Conservation (phyloP, 768 basidiomycete genomes). For the Cytidiella melzeri region DNA sequence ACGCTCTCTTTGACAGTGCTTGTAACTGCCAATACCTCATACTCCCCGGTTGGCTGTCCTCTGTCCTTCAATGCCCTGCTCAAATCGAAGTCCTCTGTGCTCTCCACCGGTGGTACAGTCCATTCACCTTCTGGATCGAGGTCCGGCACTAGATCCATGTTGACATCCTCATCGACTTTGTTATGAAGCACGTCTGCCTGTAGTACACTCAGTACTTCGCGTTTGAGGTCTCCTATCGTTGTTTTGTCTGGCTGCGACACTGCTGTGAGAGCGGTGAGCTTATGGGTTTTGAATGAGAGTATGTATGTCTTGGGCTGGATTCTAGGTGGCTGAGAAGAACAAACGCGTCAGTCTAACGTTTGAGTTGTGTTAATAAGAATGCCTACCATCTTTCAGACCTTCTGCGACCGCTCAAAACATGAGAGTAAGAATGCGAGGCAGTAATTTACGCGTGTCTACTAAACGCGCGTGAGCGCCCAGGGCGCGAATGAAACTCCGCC, state of each 20-base stretch:
- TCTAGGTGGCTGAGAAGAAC: slow-evolving; percentile 43
- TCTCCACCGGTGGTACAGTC: slow-evolving; percentile 31
- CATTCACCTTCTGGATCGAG: slow-evolving; percentile 22
- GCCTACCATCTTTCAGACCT: too few relatives aligned
- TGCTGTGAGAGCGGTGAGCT: slow-evolving; percentile 57
- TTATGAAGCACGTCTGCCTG: slow-evolving; percentile 36
- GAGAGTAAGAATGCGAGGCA: background rate
- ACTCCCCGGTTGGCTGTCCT: slow-evolving; percentile 42
- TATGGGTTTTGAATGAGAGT: slow-evolving; percentile 68
- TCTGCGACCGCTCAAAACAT: background rate
- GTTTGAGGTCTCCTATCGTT: slow-evolving; percentile 54
- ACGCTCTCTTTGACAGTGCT: slow-evolving; percentile 44
- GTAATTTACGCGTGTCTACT: background rate
- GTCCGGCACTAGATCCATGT: slow-evolving; percentile 5
- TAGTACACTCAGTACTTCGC: slow-evolving; percentile 58
- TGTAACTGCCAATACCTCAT: slow-evolving; percentile 45
- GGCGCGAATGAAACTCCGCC: slow-evolving; percentile 8
- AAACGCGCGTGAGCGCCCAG: background rate
- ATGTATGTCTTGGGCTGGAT: slow-evolving; percentile 58
- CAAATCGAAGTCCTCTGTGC: slow-evolving; percentile 54
- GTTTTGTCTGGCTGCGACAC: slow-evolving; percentile 38
- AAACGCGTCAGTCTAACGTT: too few relatives aligned
- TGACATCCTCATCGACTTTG: slow-evolving; percentile 3
- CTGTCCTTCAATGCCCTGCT: slow-evolving; percentile 48
- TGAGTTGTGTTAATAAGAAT: too few relatives aligned